Conservation (phyloP, 2,329 filamentous ascomycete species). For the Epichloe hybrida region DNA sequence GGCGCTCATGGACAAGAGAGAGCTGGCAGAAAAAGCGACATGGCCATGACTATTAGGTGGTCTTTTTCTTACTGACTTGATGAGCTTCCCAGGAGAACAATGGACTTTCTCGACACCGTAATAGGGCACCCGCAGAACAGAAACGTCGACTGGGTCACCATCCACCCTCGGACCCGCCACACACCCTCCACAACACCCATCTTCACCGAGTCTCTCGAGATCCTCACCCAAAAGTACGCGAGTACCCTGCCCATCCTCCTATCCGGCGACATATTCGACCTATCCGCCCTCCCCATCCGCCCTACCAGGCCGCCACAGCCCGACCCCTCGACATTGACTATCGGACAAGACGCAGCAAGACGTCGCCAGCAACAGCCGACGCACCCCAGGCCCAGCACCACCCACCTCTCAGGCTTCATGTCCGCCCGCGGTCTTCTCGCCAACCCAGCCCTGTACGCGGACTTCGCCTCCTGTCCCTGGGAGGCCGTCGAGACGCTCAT, state of each 20-base stretch:
- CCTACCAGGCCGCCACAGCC: constrained; percentile 23
- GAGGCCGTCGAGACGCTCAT: constrained; percentile 51
- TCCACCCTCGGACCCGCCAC: constrained; percentile 50
- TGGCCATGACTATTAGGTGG: too few relatives aligned
- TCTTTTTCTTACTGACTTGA: not conserved
- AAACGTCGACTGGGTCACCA: constrained; percentile 54
- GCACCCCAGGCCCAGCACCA: constrained; percentile 24
- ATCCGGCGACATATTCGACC: constrained; percentile 56
- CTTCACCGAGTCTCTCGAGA: constrained; percentile 44
- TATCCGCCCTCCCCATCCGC: constrained; percentile 27
- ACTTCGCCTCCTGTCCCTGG: constrained; percentile 43
- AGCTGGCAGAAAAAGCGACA: too few relatives aligned
- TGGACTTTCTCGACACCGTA: constrained; percentile 50
- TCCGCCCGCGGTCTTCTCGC: constrained; percentile 53
- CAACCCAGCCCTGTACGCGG: constrained; percentile 53
- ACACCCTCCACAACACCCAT: constrained; percentile 51
- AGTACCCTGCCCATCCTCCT: constrained; percentile 47
- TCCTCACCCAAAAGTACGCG: constrained; percentile 38
- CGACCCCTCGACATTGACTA: constrained; percentile 20
- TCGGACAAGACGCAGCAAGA: constrained; percentile 9
- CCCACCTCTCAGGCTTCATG: constrained; percentile 50
- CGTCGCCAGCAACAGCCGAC: not conserved
- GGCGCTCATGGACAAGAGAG: constrained; percentile 52
- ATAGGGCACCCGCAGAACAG: constrained; percentile 37
- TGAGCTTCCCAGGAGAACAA: constrained; percentile 29